phyloP scores from a whole-genome alignment of 1,139 yeast species.

The Geotrichum phurueaensis region DNA sequence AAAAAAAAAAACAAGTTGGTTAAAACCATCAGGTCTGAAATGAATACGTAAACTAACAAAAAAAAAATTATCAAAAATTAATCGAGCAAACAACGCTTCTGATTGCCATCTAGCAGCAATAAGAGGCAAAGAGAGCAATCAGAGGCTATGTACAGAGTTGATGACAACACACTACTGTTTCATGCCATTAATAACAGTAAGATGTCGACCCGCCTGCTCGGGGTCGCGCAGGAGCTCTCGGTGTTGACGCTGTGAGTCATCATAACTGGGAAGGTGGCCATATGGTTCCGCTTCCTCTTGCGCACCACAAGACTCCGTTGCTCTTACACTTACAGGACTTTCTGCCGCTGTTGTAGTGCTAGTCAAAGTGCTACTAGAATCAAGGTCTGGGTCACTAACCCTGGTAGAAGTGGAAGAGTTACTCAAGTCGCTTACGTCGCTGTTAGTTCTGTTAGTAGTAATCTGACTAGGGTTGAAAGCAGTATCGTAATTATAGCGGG shows the following conservation, averaged over 20 bases:
- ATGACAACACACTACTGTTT: constrained; percentile 5
- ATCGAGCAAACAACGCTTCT: constrained; percentile 1
- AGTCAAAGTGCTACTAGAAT: neutral
- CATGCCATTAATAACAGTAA: constrained; percentile 12
- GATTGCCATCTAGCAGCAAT: neutral
- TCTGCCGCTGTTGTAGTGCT: neutral
- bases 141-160: neutral
- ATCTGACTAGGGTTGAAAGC: neutral
- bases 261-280: constrained; percentile 17
- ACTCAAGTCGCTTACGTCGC: neutral
- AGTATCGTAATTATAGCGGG: no score
- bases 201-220: constrained; percentile 7
- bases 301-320: neutral
- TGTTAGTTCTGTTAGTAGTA: neutral
- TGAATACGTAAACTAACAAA: no score
- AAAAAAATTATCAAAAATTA: constrained; percentile 1
- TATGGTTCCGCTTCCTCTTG: neutral
- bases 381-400: neutral
- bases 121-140: no score
- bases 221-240: constrained; percentile 16
- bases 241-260: constrained; percentile 19
- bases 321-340: no score
- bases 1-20: neutral
- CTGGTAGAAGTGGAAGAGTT: neutral
- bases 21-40: no score